These are phyloP conservation scores for Pseudogymnoascus sp. DNA, from an alignment of 2,329 filamentous ascomycete genomes.

Conservation along the genomic window DNA sequence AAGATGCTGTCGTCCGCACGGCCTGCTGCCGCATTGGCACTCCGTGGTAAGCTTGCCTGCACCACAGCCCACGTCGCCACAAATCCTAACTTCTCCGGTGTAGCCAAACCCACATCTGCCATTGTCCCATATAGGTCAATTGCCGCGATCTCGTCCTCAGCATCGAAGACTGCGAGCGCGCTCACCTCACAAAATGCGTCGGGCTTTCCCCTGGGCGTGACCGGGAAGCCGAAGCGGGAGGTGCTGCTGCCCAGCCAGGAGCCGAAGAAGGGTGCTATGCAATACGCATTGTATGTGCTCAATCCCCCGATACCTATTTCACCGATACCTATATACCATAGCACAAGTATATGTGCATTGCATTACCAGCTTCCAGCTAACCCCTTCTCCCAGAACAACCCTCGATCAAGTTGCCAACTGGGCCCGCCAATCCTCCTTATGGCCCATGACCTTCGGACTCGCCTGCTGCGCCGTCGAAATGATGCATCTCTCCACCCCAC, in stretches of 20 bases:
- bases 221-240: constrained; percentile 51
- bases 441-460: constrained; percentile 84
- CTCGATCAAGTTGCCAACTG: constrained; percentile 77
- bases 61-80: constrained; percentile 11
- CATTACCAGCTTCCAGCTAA: constrained; percentile 7
- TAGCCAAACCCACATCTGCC: constrained; percentile 60
- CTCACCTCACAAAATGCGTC: constrained; percentile 46
- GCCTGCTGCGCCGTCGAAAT: constrained; percentile 88
- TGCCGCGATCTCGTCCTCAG: constrained; percentile 58
- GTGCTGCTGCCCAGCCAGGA: constrained; percentile 74
- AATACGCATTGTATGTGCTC: constrained; percentile 74
- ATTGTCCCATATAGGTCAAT: constrained; percentile 58
- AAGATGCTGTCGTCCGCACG: constrained; percentile 37
- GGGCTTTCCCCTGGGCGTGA: constrained; percentile 44
- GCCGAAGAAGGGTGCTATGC: constrained; percentile 68
- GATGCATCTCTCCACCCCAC: constrained; percentile 84
- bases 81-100: constrained; percentile 22
- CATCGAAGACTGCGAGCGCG: constrained; percentile 55
- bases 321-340: not conserved
- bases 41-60: constrained; percentile 32
- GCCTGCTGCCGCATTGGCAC: constrained; percentile 35
- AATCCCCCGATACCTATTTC: not conserved
- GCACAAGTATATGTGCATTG: not conserved
- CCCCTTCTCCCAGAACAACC: constrained; percentile 50
- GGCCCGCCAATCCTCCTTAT: constrained; percentile 76